phyloP scores from a whole-genome alignment of 768 basidiomycete genomes.

The Hygrophorus pudorinus region DNA sequence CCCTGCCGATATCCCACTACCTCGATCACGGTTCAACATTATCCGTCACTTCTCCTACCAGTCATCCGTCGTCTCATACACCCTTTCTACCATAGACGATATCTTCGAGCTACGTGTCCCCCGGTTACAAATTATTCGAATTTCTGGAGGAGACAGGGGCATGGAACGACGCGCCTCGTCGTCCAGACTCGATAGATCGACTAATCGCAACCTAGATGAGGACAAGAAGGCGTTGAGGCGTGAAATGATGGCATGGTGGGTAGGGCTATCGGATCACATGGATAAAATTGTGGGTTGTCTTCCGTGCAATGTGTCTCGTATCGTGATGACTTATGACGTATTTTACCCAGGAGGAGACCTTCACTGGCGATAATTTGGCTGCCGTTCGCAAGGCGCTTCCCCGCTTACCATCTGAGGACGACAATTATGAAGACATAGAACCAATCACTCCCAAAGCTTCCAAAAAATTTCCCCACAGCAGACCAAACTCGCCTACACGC shows the following conservation, averaged over 20 bases:
- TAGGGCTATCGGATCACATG: constrained; percentile 48
- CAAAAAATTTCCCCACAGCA: not conserved
- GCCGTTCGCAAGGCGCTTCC: constrained; percentile 41
- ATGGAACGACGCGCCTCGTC: not conserved
- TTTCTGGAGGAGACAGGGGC: constrained; percentile 9
- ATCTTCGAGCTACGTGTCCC: constrained; percentile 57
- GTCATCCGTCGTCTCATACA: constrained; percentile 28
- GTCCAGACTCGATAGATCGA: constrained; percentile 2
- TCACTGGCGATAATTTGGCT: constrained; percentile 19
- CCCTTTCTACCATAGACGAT: constrained; percentile 37
- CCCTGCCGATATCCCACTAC: constrained; percentile 10
- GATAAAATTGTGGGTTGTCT: constrained; percentile 41
- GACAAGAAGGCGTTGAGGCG: constrained; percentile 41
- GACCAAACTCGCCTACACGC: not conserved
- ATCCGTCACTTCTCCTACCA: constrained; percentile 17
- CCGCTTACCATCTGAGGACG: constrained; percentile 48
- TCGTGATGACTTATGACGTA: not conserved
- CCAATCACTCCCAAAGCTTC: not conserved
- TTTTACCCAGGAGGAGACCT: constrained; percentile 31
- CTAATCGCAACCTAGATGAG: constrained; percentile 18
- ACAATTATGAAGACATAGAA: constrained; percentile 30
- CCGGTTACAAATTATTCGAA: constrained; percentile 41
- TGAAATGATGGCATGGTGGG: constrained; percentile 64
- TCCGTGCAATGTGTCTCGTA: not conserved
- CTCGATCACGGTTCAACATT: constrained; percentile 30